Evolutionary conservation across 2,329 filamentous ascomycete species (phyloP).

Genomic region (Davidsoniella neocaledoniae): DNA sequence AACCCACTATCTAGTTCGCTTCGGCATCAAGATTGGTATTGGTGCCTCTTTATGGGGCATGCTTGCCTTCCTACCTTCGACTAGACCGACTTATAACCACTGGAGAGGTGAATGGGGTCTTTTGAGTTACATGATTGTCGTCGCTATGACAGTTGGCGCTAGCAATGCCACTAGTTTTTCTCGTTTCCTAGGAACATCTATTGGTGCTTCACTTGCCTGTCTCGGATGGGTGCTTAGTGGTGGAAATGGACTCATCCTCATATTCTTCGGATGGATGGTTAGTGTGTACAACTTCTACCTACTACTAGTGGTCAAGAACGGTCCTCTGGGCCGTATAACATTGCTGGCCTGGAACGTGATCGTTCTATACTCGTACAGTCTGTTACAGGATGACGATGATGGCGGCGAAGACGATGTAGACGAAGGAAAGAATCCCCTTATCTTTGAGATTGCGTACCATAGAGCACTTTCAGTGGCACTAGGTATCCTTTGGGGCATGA

Average conservation of each 20-base stretch:
- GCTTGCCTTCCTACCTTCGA: conserved; percentile 67
- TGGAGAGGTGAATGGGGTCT: conserved; percentile 97
- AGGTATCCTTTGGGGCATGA: conserved; percentile 81
- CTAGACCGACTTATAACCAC: conserved; percentile 62
- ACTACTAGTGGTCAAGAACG: conserved; percentile 68
- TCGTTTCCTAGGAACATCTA: conserved; percentile 69
- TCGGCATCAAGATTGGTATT: conserved; percentile 83
- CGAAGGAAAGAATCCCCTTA: conserved; percentile 66
- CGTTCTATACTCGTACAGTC: conserved; percentile 81
- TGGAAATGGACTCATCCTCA: conserved; percentile 59
- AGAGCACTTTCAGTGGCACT: conserved; percentile 72
- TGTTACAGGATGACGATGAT: conserved; percentile 63
- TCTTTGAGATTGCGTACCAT: conserved; percentile 75
- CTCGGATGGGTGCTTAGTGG: conserved; percentile 60
- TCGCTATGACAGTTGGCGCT: conserved; percentile 91
- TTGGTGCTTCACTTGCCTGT: conserved; percentile 62
- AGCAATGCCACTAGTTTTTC: conserved; percentile 84
- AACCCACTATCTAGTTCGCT: conserved; percentile 32
- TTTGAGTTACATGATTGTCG: conserved; percentile 93
- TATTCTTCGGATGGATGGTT: conserved; percentile 66
- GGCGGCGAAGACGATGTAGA: conserved; percentile 79
- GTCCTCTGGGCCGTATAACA: conserved; percentile 82
- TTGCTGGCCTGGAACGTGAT: conserved; percentile 93
- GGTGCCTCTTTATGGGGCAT: conserved; percentile 80
- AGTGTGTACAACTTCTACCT: conserved; percentile 77